These are phyloP conservation scores for Ceratobasidium sp. DNA, from an alignment of 1,284 basidiomycete species.

Conservation along the genomic window DNA sequence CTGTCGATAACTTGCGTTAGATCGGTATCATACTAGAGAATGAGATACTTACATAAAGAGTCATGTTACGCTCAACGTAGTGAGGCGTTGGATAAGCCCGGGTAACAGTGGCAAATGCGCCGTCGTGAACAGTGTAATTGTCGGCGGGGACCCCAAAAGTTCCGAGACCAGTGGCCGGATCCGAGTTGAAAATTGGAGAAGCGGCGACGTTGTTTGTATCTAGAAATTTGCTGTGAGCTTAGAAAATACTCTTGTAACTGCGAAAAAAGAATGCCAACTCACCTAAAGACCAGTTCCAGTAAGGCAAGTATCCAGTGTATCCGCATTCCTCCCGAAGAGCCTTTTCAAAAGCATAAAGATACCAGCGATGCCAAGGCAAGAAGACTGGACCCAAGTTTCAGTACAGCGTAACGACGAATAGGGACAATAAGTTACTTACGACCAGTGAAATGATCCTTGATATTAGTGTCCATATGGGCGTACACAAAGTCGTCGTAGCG, in stretches of 20 bases:
- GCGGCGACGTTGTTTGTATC: constrained; percentile 17
- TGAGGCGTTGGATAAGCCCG: constrained; percentile 39
- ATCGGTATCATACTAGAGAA: neutral
- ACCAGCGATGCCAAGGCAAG: constrained; percentile 35
- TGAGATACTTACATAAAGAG: neutral
- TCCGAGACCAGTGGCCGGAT: constrained; percentile 23
- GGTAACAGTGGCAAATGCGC: constrained; percentile 26
- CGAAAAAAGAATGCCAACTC: neutral
- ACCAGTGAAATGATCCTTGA: constrained; percentile 35
- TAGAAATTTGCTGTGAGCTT: neutral
- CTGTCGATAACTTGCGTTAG: neutral
- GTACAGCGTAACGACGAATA: neutral
- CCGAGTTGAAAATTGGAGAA: constrained; percentile 18
- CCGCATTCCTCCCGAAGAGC: constrained; percentile 22
- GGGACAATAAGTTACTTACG: neutral
- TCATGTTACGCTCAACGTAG: constrained; percentile 23
- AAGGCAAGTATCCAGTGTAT: constrained; percentile 36
- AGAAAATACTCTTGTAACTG: neutral
- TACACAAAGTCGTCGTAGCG: constrained; percentile 41
- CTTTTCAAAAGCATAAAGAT: constrained; percentile 15
- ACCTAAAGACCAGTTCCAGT: constrained; percentile 41
- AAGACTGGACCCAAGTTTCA: constrained; percentile 8
- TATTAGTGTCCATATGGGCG: constrained; percentile 39
- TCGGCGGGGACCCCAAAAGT: constrained; percentile 16
- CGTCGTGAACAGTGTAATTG: constrained; percentile 31